Conservation (phyloP, 495 filamentous ascomycete genomes). For the Daldinia vernicosa region DNA sequence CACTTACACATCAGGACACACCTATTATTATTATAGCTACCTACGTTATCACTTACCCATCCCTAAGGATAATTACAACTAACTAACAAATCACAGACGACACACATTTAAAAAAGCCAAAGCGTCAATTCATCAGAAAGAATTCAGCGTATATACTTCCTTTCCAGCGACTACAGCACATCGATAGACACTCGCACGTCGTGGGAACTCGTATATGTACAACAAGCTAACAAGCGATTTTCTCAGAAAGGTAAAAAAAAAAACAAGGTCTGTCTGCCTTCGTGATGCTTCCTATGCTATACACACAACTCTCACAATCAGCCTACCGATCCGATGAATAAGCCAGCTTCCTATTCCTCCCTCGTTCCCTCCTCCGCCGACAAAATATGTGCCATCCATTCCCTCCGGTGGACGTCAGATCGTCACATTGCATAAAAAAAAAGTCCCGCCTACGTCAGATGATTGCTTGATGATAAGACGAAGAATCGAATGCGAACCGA, state of each 20-base stretch:
- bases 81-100: background rate
- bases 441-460: background rate
- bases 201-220: background rate
- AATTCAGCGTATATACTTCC: background rate
- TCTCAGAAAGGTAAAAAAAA: background rate
- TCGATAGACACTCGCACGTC: background rate
- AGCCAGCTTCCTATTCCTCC: background rate
- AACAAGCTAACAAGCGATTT: background rate
- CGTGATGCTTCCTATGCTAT: background rate
- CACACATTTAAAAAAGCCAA: background rate
- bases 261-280: background rate
- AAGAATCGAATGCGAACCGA: background rate
- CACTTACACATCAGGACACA: too few relatives aligned
- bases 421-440: background rate
- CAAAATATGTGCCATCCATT: background rate
- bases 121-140: background rate
- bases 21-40: background rate
- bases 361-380: background rate
- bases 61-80: background rate
- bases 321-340: background rate
- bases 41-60: background rate
- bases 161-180: background rate
- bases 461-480: background rate
- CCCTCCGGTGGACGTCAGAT: background rate
- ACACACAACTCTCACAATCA: background rate